Conservation (phyloP, 2,329 filamentous ascomycete genomes). For the Septoria linicola region DNA sequence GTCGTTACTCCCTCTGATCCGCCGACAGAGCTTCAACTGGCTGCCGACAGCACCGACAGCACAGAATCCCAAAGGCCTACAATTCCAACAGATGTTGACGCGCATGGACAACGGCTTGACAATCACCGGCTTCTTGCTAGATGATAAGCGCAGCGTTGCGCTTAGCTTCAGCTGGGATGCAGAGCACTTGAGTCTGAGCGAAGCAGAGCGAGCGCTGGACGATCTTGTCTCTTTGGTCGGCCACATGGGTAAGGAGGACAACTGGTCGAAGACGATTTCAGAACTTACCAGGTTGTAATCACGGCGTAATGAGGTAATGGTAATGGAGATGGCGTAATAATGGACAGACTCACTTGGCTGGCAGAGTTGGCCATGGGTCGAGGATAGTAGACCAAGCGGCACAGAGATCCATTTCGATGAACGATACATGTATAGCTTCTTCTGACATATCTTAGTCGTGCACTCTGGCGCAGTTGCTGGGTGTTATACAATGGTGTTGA, state of each 20-base stretch:
- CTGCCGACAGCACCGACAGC: constrained; percentile 35
- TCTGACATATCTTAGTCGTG: no score
- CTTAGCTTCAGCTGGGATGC: constrained; percentile 37
- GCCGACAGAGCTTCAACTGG: constrained; percentile 38
- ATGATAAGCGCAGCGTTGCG: constrained; percentile 35
- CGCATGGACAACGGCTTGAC: constrained; percentile 38
- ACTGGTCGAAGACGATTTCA: constrained; percentile 30
- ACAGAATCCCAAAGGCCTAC: constrained; percentile 31
- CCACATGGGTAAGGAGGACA: constrained; percentile 32
- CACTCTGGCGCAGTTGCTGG: no score
- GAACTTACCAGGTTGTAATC: constrained; percentile 31
- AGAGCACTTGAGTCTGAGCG: constrained; percentile 32
- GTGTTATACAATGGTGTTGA: no score
- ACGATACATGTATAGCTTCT: no score
- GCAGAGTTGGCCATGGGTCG: no score
- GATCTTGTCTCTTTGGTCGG: constrained; percentile 29
- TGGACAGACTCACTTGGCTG: no score
- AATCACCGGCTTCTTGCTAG: constrained; percentile 35
- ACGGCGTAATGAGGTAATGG: neutral
- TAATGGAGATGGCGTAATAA: neutral
- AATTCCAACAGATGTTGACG: constrained; percentile 35
- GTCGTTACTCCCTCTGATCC: constrained; percentile 32
- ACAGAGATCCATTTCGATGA: no score
- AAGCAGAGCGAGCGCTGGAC: constrained; percentile 33
- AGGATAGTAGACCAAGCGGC: no score